Evolutionary conservation across 2,329 filamentous ascomycete species (phyloP), one percentile per base, ranked within the genome.

Genomic region (Phialophora chinensis): DNA sequence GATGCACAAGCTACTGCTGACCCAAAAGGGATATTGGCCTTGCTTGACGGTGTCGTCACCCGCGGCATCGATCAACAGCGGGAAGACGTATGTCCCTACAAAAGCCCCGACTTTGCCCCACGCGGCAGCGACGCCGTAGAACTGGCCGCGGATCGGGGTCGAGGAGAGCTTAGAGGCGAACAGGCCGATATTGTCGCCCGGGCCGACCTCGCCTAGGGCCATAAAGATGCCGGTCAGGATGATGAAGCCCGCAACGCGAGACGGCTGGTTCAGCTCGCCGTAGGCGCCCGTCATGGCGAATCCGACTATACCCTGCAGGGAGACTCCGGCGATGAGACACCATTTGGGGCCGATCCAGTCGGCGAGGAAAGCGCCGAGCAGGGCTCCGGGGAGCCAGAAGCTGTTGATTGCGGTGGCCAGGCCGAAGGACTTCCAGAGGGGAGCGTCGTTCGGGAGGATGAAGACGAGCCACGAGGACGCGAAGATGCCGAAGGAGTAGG

Each of bases 211-310:
- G 55, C 91, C 91, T 1, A 94, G 83, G 0, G 89, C 86, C 1
- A 92, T 81, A 80, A 95, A 95, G 69, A 95, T 83, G 17, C 86
- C 91, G 72, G 93, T 94, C 2, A 94, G 87, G 4, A 93, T 89
- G 1, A 91, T 89, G 72, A 95, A 96, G 0, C 83, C 91, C 7
- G 84, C 91, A 4, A 95, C 87, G 66, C 92, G 87, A 66, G 84
- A 74, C 0, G 88, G 82, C 59, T 87, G 84, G 0, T 88, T 87
- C 17, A 97, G 85, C 60, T 84, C 84, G 5, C 80, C 78, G 78
- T 96, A 97, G 70, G 87, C 87, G 11, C 89, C 92, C 0, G 92
- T 90, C 91, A 97, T 96, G 79, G 93, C 89, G 78, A 94, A 96
- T 1, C 93, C 93, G 4, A 97, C 86, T 6, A 92, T 75, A 1